Conservation (phyloP, 805 yeast species). For the Zygotorulaspora chibaensis region DNA sequence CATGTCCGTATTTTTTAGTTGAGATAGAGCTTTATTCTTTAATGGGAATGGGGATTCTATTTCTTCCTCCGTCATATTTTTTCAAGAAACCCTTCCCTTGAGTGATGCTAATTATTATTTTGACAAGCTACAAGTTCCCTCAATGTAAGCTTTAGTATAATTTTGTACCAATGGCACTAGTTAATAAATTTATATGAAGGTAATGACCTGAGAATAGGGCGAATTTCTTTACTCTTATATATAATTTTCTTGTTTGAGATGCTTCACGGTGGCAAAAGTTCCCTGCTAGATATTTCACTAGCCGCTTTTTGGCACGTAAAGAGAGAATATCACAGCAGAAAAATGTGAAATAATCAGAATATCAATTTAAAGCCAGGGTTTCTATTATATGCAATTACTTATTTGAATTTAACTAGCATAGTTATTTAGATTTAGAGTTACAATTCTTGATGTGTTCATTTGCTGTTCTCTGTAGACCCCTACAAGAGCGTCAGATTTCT, state of each 20-base stretch:
- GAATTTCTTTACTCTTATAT: not conserved
- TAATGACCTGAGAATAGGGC: too few species aligned
- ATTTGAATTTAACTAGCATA: conserved; percentile 41
- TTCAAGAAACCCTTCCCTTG: not conserved
- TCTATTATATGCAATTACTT: not conserved
- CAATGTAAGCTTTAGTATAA: too few species aligned
- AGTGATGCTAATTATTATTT: not conserved
- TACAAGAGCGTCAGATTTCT: conserved; percentile 82
- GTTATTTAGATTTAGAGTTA: conserved; percentile 66
- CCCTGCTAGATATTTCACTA: not conserved
- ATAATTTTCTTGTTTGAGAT: not conserved
- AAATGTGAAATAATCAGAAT: not conserved
- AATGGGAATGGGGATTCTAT: conserved; percentile 30
- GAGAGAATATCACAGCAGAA: not conserved
- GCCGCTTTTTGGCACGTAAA: not conserved
- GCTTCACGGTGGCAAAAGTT: conserved; percentile 1
- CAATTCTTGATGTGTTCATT: conserved; percentile 65
- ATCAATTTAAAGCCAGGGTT: not conserved
- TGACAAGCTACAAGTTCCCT: too few species aligned
- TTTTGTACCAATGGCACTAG: too few species aligned
- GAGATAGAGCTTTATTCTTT: conserved; percentile 18
- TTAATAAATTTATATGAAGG: too few species aligned
- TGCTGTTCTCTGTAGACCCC: conserved; percentile 86
- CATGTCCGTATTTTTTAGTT: conserved; percentile 17
- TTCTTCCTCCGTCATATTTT: conserved; percentile 13